A percentile compares a stretch with the other conserved stretches of the same genome.
Conservation (phyloP, 768 basidiomycete genomes). For the Leccinum subtestaceum region DNA sequence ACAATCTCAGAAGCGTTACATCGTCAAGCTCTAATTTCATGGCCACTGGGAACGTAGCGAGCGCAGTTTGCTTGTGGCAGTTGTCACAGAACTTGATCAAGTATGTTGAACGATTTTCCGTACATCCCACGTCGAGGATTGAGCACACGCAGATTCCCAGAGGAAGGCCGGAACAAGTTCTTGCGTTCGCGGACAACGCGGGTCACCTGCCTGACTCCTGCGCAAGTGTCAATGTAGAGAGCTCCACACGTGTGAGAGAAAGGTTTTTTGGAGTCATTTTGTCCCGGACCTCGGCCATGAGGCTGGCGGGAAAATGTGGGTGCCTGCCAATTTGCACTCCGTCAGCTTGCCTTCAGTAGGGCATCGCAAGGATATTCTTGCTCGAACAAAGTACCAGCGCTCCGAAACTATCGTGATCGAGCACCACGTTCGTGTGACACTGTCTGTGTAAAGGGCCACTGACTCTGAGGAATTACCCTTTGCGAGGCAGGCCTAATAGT, state of each 20-base stretch:
- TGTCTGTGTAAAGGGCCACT: not conserved
- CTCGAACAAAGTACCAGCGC: not conserved
- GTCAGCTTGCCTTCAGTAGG: not conserved
- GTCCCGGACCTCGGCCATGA: not conserved
- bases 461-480: slow-evolving; percentile 3
- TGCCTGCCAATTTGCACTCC: not conserved
- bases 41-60: not conserved
- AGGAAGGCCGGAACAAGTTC: not conserved
- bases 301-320: not conserved
- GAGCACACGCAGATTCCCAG: not conserved
- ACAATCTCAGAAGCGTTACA: not conserved
- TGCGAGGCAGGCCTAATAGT: not conserved
- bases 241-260: not conserved
- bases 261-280: not conserved
- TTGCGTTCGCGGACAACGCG: not conserved
- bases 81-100: not conserved
- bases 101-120: not conserved
- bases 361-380: not conserved
- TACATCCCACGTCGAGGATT: not conserved
- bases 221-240: not conserved
- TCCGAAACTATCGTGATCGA: not conserved
- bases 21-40: not conserved
- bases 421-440: not conserved
- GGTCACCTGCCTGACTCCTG: not conserved
- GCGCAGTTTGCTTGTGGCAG: not conserved